Evolutionary conservation across 2,329 filamentous ascomycete species (phyloP).

Genomic region (Ophiostoma piceae): DNA sequence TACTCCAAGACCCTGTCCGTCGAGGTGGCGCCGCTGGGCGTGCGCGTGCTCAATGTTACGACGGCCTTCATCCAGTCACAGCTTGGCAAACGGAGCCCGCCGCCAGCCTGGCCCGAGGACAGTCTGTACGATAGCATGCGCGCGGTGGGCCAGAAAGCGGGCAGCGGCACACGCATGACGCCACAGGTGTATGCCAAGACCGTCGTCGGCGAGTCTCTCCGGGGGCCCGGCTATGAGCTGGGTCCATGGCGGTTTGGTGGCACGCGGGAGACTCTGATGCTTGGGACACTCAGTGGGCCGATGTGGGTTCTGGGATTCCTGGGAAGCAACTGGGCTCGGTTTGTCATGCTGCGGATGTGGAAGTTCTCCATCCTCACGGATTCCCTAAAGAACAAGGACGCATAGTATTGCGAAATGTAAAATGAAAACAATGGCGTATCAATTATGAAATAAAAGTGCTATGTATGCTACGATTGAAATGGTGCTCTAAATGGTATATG

Average conservation of each 20-base stretch:
- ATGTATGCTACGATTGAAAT: not conserved
- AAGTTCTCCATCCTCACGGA: conserved; percentile 23
- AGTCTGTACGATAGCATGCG: conserved; percentile 46
- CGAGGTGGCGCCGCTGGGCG: conserved; percentile 48
- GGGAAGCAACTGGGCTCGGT: conserved; percentile 26
- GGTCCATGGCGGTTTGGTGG: conserved; percentile 25
- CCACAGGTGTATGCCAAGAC: conserved; percentile 30
- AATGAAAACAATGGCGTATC: not conserved
- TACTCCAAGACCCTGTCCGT: conserved; percentile 51
- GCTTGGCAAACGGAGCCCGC: conserved; percentile 43
- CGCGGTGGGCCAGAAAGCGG: conserved; percentile 28
- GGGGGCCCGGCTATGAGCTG: conserved; percentile 23
- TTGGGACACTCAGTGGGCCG: conserved; percentile 23
- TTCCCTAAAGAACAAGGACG: conserved; percentile 26
- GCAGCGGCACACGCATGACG: conserved; percentile 29
- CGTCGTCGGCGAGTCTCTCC: conserved; percentile 24
- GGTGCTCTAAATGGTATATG: not conserved
- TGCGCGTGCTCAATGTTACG: conserved; percentile 51
- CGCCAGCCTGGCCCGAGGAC: conserved; percentile 39
- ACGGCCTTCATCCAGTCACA: conserved; percentile 45
- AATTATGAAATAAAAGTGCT: not conserved
- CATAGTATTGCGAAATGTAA: conserved; percentile 32
- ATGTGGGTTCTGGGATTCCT: conserved; percentile 28
- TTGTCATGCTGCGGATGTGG: conserved; percentile 23
- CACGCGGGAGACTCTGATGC: conserved; percentile 26